Conservation (phyloP, 257 asterid genomes). For the Mentha longifolia region DNA sequence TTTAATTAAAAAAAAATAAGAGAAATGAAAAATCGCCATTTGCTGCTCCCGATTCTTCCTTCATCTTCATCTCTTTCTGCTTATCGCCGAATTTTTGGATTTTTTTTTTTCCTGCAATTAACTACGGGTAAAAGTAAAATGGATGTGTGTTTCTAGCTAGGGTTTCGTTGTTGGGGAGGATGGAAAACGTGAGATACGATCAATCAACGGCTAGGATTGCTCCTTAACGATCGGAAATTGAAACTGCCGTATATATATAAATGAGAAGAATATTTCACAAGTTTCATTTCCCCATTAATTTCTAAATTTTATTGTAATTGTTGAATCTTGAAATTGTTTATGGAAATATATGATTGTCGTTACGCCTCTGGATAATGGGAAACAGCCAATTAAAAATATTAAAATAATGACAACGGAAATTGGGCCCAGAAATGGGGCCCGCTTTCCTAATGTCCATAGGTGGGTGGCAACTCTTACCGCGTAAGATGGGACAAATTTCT, state of each 20-base stretch:
- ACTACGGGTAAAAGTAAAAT: no score
- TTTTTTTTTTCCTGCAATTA: not conserved
- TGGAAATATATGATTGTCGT: constrained; percentile 20
- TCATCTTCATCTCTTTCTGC: not conserved
- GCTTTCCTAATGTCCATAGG: not conserved
- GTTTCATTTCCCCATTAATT: no score
- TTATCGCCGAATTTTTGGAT: not conserved
- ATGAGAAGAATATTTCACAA: constrained; percentile 8
- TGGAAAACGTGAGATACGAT: not conserved
- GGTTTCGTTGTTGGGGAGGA: not conserved
- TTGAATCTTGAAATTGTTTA: constrained; percentile 1
- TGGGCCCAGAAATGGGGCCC: constrained; percentile 16
- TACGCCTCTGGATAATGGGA: constrained; percentile 20
- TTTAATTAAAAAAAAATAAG: not conserved
- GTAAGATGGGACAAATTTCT: not conserved
- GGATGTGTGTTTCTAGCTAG: not conserved
- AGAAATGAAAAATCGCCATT: constrained; percentile 26
- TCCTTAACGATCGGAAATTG: constrained; percentile 3
- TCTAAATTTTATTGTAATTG: no score
- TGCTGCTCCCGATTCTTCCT: constrained; percentile 4
- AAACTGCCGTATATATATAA: constrained; percentile 34
- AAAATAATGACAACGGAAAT: not conserved
- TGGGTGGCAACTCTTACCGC: constrained; percentile 6
- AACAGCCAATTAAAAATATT: not conserved
- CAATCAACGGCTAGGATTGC: constrained; percentile 42